Evolutionary conservation across 805 yeast genomes (phyloP).

Genomic region (Sugiyamaella marilandica): DNA sequence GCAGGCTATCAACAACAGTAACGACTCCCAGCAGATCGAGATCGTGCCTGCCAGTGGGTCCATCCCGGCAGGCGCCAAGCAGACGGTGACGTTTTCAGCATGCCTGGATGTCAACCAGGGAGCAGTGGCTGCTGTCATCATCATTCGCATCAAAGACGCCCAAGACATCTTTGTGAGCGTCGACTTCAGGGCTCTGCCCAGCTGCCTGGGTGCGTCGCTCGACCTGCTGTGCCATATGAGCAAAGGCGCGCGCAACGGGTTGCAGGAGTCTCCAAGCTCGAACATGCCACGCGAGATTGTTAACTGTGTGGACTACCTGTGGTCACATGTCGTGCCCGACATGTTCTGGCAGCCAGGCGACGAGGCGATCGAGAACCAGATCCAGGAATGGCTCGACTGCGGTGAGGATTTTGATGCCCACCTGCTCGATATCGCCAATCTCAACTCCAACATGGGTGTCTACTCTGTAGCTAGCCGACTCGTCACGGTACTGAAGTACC

Average conservation of each 20-base stretch:
- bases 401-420: slow-evolving; percentile 31
- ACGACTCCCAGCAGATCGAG: slow-evolving; percentile 15
- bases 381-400: slow-evolving; percentile 34
- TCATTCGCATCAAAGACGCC: slow-evolving; percentile 28
- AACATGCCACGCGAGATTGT: slow-evolving; percentile 35
- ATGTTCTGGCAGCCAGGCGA: slow-evolving; percentile 27
- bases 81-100: slow-evolving; percentile 20
- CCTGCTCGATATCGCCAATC: slow-evolving; percentile 27
- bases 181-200: slow-evolving; percentile 25
- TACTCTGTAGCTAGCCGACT: slow-evolving; percentile 38
- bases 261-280: slow-evolving; percentile 13
- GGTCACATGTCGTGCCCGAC: slow-evolving; percentile 23
- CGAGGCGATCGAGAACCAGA: slow-evolving; percentile 24
- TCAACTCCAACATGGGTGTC: slow-evolving; percentile 35
- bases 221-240: slow-evolving; percentile 22
- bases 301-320: slow-evolving; percentile 34
- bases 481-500: slow-evolving; percentile 29
- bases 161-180: slow-evolving; percentile 32
- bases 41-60: slow-evolving; percentile 31
- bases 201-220: slow-evolving; percentile 33
- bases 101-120: slow-evolving; percentile 14
- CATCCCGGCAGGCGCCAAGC: slow-evolving; percentile 28
- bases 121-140: slow-evolving; percentile 23
- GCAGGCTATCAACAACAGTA: slow-evolving; percentile 30
- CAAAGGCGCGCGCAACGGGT: slow-evolving; percentile 22